Base-by-base conservation (phyloP, 306 rosid genomes). In the Casuarina cunninghamiana region DNA sequence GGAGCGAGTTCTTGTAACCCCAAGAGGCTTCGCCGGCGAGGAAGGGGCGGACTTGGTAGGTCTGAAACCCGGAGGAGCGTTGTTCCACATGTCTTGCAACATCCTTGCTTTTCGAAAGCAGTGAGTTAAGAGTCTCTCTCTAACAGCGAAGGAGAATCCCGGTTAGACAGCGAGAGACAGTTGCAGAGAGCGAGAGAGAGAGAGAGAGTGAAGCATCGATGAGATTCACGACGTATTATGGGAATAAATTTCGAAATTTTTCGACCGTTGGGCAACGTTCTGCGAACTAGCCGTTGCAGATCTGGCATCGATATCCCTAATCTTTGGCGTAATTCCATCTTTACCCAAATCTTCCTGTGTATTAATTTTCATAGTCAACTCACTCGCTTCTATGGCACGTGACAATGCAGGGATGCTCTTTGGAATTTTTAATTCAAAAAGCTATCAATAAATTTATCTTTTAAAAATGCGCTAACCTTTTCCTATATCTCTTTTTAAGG, bases 21-120 rank as follows among this genome's bases (percentile, higher is more conserved):
- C 91, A 5, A 91, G 86, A 70, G 98, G 97, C 84, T 96, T 96
- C 6, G 99, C 98, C 3, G 98, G 99, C 1, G 99, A 96, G 57
- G 93, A 93, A 66, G 99, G 99, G 61, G 99, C 99, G 0, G 98
- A 96, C 63, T 95, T 95, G 38, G 98, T 84, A 62, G 98, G 96
- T 85, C 98, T 84, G 83, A 93, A 91, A 77, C 99, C 97, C 5
- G 97, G 99, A 0, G 97, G 94, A 80, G 89, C 99, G 74, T 90
- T 96, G 74, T 90, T 96, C 98, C 99, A 91, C 96, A 85, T 86
- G 6, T 96, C 98, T 77, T 94, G 95, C 90, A 88, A 76, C 93
- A 92, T 94, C 57, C 48, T 84, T 0, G 46, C 6, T 53, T 69
- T 35, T 21, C 49, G 10, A 32, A 4, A 7, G 74, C 63, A 72